Base-by-base conservation (phyloP, 23 red algal genomes). In the Gracilaria gracilis region DNA sequence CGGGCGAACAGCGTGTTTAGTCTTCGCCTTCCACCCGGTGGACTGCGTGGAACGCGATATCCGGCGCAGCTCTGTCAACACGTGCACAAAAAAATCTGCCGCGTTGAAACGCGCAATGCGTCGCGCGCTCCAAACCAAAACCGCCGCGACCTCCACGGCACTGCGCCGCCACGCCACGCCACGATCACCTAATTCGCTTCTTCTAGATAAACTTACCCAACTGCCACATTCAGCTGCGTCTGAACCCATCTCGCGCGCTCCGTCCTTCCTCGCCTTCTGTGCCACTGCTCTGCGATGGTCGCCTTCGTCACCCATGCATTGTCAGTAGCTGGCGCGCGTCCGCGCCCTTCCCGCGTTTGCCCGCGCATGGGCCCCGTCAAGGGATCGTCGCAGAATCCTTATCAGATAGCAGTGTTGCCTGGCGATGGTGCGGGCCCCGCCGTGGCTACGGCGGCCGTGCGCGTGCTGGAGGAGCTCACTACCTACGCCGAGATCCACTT, bases 351-450 rank as follows among this genome's bases (percentile, higher is more conserved):
- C 1, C 32, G 37, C 19, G 23, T 9, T 27, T 77, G 72, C 36
- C 72, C 72, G 39, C 72, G 72, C 19, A 77, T 77, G 72, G 79
- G 72, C 39, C 72, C 84, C 40, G 84, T 88, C 29, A 65, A 53
- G 39, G 92, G 92, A 2, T 87, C 92, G 3, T 25, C 92, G 2
- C 66, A 75, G 33, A 80, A 93, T 61, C 95, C 95, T 1, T 98
- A 98, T 80, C 74, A 87, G 31, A 98, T 98, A 40, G 87, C 90
- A 29, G 80, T 98, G 21, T 61, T 98, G 70, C 25, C 78, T 1
- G 95, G 95, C 32, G 95, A 98, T 76, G 95, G 95, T 40, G 87
- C 85, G 29, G 95, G 95, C 19, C 95, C 95, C 17, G 64, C 61
- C 49, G 79, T 90, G n/a, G 88, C 92, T 34, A 91, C 80, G 21